A percentile compares a stretch with the other conserved stretches of the same genome.
phyloP scores from a whole-genome alignment of 495 filamentous ascomycete species.

The Lophiotrema nucula region DNA sequence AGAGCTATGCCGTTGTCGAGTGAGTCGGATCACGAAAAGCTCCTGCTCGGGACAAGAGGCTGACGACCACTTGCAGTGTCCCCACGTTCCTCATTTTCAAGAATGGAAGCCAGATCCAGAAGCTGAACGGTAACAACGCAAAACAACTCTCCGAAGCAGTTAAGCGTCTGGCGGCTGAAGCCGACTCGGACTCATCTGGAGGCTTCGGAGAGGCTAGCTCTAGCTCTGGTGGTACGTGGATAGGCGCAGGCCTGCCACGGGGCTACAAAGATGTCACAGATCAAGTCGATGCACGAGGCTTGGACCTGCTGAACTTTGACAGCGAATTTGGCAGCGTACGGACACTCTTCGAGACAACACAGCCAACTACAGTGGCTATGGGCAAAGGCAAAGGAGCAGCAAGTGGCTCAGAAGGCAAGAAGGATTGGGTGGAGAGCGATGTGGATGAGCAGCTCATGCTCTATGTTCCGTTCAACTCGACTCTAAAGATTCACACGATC shows the following conservation, averaged over 20 bases:
- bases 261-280: conserved; percentile 82
- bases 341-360: conserved; percentile 67
- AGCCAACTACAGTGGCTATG: conserved; percentile 61
- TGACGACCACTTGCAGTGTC: conserved; percentile 44
- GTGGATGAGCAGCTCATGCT: conserved; percentile 98
- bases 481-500: conserved; percentile 85
- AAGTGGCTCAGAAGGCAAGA: conserved; percentile 44
- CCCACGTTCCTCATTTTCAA: conserved; percentile 94
- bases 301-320: conserved; percentile 86
- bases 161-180: conserved; percentile 69
- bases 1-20: conserved; percentile 70
- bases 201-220: conserved; percentile 45
- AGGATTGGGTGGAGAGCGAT: conserved; percentile 96
- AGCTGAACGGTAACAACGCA: conserved; percentile 69
- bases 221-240: conserved; percentile 53
- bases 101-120: conserved; percentile 62
- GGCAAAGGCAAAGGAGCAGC: conserved; percentile 52
- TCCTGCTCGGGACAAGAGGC: background rate
- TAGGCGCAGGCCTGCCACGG: conserved; percentile 69
- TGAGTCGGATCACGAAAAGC: conserved; percentile 43
- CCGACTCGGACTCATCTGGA: conserved; percentile 51
- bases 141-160: conserved; percentile 65
- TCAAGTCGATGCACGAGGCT: conserved; percentile 70
- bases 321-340: conserved; percentile 64
- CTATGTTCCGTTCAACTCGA: conserved; percentile 85